These are phyloP conservation scores for Fulvia fulva DNA, from an alignment of 2,329 filamentous ascomycete genomes.

Conservation along the genomic window DNA sequence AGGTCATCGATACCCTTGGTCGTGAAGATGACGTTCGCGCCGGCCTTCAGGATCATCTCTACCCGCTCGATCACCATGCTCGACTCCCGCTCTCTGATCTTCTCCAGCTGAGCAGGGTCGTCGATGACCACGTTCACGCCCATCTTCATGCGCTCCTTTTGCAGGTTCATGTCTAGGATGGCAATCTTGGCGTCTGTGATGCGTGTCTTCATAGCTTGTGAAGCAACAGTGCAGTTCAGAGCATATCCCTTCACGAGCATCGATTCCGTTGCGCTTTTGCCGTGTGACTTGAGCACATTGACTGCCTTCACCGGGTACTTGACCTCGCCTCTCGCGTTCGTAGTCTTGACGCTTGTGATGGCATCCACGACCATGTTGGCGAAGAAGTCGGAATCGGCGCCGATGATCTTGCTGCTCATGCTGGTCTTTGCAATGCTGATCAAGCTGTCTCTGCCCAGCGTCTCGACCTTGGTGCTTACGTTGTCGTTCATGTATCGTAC, in stretches of 20 bases:
- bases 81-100: constrained; percentile 88
- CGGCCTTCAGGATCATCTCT: constrained; percentile 95
- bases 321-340: constrained; percentile 80
- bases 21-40: constrained; percentile 91
- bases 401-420: constrained; percentile 99
- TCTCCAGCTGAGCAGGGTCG: constrained; percentile 93
- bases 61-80: constrained; percentile 91
- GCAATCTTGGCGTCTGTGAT: constrained; percentile 95
- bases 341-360: constrained; percentile 89
- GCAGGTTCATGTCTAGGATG: constrained; percentile 93
- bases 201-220: constrained; percentile 93
- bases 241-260: constrained; percentile 93
- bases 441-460: constrained; percentile 82
- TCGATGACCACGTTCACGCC: constrained; percentile 98
- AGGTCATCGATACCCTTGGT: constrained; percentile 99
- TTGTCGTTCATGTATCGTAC: constrained; percentile 99
- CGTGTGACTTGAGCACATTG: constrained; percentile 97
- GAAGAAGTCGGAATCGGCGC: constrained; percentile 92
- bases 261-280: constrained; percentile 85
- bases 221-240: constrained; percentile 96
- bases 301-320: constrained; percentile 99
- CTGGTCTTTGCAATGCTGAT: constrained; percentile 96
- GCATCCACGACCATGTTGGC: constrained; percentile 95
- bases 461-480: constrained; percentile 91
- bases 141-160: constrained; percentile 99